A percentile compares a stretch with the other conserved stretches of the same genome.
Conservation (phyloP, 2,329 filamentous ascomycete genomes). For the Geoglossum cookeanum region DNA sequence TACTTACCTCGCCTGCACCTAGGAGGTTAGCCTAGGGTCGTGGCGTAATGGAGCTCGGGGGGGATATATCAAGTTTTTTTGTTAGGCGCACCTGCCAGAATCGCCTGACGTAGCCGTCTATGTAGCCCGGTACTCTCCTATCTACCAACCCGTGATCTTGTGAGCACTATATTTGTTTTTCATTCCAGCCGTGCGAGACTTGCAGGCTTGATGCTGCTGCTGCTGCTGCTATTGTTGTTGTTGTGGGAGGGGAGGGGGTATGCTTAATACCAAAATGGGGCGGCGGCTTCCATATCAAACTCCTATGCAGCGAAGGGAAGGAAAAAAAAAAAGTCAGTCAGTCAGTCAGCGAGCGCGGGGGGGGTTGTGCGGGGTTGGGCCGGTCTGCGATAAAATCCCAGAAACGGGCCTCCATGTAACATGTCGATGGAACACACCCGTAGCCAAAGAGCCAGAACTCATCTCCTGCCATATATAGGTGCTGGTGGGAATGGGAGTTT, state of each 20-base stretch:
- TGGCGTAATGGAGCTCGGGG: neutral
- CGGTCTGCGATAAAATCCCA: too few relatives aligned
- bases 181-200: neutral
- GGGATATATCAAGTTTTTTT: neutral
- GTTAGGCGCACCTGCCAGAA: slow-evolving; percentile 77
- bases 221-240: too few relatives aligned
- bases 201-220: too few relatives aligned
- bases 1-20: slow-evolving; percentile 4
- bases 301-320: slow-evolving; percentile 32
- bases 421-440: slow-evolving; percentile 39
- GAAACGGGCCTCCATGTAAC: neutral
- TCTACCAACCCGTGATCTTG: slow-evolving; percentile 32
- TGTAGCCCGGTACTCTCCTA: slow-evolving; percentile 68
- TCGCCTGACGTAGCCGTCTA: slow-evolving; percentile 78
- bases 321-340: neutral
- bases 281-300: slow-evolving; percentile 94
- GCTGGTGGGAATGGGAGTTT: too few relatives aligned
- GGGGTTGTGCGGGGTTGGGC: neutral
- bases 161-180: neutral
- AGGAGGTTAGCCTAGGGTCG: neutral
- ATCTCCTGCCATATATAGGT: slow-evolving; percentile 19
- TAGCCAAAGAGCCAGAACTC: slow-evolving; percentile 98
- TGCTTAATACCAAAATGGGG: slow-evolving; percentile 62
- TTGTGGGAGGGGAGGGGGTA: neutral
- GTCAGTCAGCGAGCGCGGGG: neutral